phyloP scores from a whole-genome alignment of 306 rosid genomes.

The Luffa acutangula region DNA sequence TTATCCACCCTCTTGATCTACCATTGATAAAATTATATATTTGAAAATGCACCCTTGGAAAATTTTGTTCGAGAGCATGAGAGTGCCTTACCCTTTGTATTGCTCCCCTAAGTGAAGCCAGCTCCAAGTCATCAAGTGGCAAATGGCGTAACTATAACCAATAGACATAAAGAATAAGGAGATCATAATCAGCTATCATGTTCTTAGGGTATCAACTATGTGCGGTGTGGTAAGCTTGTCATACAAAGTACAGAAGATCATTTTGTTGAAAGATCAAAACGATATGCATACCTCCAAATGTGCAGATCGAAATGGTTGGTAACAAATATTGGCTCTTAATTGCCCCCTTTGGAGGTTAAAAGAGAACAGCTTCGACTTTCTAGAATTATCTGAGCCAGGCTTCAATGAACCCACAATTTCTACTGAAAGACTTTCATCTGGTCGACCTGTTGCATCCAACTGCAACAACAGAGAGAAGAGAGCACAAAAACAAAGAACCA shows the following conservation, averaged over 20 bases:
- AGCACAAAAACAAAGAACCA: not conserved
- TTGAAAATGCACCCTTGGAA: not conserved
- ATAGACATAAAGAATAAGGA: not conserved
- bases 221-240: not conserved
- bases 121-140: conserved; percentile 85
- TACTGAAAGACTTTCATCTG: conserved; percentile 77
- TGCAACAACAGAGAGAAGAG: conserved; percentile 23
- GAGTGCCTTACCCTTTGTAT: conserved; percentile 60
- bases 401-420: conserved; percentile 67
- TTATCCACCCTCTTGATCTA: not conserved
- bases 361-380: conserved; percentile 45
- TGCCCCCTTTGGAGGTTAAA: conserved; percentile 78
- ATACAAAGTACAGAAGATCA: conserved; percentile 8
- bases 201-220: not conserved
- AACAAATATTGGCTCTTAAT: conserved; percentile 48
- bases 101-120: conserved; percentile 86
- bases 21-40: not conserved
- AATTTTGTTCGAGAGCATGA: not conserved
- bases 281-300: conserved; percentile 66
- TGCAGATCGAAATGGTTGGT: conserved; percentile 66
- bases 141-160: conserved; percentile 54
- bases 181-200: not conserved
- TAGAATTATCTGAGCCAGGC: conserved; percentile 40
- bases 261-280: conserved; percentile 2
- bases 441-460: conserved; percentile 85